A percentile compares a stretch with the other conserved stretches of the same genome.
Conservation (phyloP, 1,284 basidiomycete species). For the Heterobasidion parviporum region DNA sequence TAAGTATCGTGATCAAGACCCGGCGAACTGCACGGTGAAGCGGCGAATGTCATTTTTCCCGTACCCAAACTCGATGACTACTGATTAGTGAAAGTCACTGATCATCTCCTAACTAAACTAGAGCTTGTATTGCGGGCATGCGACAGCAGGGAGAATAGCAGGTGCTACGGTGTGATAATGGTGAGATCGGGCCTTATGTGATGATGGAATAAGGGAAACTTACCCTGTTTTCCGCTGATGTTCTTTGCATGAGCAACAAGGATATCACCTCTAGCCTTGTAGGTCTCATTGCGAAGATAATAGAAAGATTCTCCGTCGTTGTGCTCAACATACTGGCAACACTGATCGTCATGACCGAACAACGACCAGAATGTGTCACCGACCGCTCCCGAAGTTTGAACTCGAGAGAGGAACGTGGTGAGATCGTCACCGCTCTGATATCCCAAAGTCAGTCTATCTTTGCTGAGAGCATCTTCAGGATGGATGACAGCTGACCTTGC, state of each 20-base stretch:
- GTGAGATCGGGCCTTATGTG: too few species aligned
- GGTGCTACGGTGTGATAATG: too few species aligned
- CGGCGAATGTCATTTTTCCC: too few species aligned
- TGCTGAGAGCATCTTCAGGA: constrained; percentile 1
- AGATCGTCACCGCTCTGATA: neutral
- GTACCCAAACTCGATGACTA: too few species aligned
- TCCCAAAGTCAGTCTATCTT: neutral
- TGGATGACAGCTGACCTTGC: neutral
- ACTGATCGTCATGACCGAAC: constrained; percentile 18
- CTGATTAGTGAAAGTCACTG: too few species aligned
- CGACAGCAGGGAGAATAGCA: too few species aligned
- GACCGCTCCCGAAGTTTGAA: constrained; percentile 9
- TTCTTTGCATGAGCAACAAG: neutral
- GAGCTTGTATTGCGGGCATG: too few species aligned
- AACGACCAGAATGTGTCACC: constrained; percentile 19
- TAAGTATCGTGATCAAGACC: too few species aligned
- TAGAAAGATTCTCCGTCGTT: constrained; percentile 5
- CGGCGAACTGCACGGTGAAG: too few species aligned
- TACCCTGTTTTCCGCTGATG: too few species aligned
- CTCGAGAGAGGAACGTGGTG: constrained; percentile 9
- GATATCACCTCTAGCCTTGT: neutral
- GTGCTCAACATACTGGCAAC: constrained; percentile 15
- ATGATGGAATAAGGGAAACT: too few species aligned
- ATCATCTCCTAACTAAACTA: too few species aligned
- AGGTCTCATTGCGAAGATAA: constrained; percentile 2